These are phyloP conservation scores for Aureobasidium sp. DNA, from an alignment of 2,329 filamentous ascomycete species.

Conservation along the genomic window DNA sequence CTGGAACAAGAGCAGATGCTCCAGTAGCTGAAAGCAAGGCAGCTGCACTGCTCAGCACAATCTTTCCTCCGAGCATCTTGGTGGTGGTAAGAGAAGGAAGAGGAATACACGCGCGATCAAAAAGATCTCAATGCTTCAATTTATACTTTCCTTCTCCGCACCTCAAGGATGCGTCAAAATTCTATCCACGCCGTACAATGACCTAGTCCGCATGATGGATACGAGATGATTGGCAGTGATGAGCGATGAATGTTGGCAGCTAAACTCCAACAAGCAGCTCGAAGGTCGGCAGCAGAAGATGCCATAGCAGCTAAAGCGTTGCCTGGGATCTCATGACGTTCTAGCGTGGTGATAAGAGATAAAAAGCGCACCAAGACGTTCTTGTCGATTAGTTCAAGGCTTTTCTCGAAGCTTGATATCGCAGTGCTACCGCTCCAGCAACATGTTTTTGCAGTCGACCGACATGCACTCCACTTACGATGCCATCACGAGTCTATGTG, in stretches of 20 bases:
- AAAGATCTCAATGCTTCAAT: not conserved
- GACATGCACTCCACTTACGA: not conserved
- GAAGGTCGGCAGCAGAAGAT: not conserved
- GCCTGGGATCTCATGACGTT: not conserved
- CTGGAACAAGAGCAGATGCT: not conserved
- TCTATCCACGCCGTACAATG: not conserved
- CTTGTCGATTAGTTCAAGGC: not conserved
- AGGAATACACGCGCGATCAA: not conserved
- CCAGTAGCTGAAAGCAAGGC: not conserved
- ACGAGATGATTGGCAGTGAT: not conserved
- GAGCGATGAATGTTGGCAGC: not conserved
- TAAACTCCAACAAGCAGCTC: conserved; percentile 10
- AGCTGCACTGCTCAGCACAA: not conserved
- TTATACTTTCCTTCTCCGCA: conserved; percentile 2
- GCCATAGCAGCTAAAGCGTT: not conserved
- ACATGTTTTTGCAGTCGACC: not conserved
- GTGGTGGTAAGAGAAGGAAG: not conserved
- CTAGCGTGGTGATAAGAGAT: not conserved
- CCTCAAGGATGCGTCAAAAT: not conserved
- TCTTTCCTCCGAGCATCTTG: not conserved
- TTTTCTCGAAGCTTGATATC: not conserved
- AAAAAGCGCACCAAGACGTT: not conserved
- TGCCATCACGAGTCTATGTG: not conserved
- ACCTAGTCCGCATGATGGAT: not conserved
- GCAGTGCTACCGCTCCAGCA: not conserved